These are phyloP conservation scores for Colletotrichum graminicola DNA, from an alignment of 2,329 filamentous ascomycete species.

Conservation along the genomic window DNA sequence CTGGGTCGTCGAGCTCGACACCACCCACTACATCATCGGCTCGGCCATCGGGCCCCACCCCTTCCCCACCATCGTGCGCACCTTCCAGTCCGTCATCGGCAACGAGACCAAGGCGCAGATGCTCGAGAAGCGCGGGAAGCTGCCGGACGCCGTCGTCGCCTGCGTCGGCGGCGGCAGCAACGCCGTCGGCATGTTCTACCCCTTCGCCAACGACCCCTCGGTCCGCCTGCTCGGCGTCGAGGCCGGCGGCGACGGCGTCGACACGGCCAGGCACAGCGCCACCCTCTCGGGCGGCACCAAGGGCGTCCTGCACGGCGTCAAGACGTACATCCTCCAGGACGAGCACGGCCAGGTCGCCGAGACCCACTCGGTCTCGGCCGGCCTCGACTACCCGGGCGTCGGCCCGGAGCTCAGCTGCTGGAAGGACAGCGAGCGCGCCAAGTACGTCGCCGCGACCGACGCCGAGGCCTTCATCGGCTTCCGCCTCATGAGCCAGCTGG, in stretches of 20 bases:
- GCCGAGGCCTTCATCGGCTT: constrained; percentile 91
- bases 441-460: constrained; percentile 92
- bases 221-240: constrained; percentile 95
- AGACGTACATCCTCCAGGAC: constrained; percentile 95
- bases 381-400: constrained; percentile 96
- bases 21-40: constrained; percentile 98
- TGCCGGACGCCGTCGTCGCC: constrained; percentile 95
- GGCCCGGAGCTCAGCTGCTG: constrained; percentile 91
- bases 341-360: constrained; percentile 92
- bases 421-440: constrained; percentile 91
- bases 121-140: constrained; percentile 83
- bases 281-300: constrained; percentile 89
- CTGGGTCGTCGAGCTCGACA: constrained; percentile 93
- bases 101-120: constrained; percentile 95
- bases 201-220: constrained; percentile 85
- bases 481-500: constrained; percentile 83
- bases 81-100: constrained; percentile 97
- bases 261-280: constrained; percentile 87
- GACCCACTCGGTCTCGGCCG: constrained; percentile 96
- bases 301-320: constrained; percentile 94
- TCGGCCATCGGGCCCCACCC: constrained; percentile 98
- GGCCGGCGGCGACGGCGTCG: constrained; percentile 91
- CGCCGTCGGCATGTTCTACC: constrained; percentile 98
- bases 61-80: constrained; percentile 96
- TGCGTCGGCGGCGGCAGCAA: constrained; percentile 97